Evolutionary conservation across 768 basidiomycete genomes (phyloP).

Genomic region (Pholiota conissans): DNA sequence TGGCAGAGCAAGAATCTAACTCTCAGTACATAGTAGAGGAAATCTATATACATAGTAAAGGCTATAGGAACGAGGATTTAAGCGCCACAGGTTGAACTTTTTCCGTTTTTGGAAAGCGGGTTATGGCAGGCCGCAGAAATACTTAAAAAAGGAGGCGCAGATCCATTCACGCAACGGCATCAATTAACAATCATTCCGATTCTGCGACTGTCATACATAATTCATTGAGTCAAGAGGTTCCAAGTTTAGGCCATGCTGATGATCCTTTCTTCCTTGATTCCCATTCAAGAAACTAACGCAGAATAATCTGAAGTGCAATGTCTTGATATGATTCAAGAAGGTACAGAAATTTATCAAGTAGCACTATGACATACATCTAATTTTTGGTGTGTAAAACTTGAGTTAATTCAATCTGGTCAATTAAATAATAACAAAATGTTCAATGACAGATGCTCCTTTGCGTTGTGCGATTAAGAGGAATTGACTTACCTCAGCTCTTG

Average conservation of each 20-base stretch:
- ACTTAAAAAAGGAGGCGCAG: background rate
- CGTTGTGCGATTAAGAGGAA: background rate
- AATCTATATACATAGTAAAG: background rate
- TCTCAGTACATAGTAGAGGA: no score
- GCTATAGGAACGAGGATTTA: background rate
- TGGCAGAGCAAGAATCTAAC: no score
- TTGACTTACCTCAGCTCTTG: constrained; percentile 61
- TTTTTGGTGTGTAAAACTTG: constrained; percentile 37
- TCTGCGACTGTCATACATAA: no score
- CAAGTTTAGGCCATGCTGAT: background rate
- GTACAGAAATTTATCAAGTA: no score
- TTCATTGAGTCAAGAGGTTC: background rate
- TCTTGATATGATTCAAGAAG: no score
- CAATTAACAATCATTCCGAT: no score
- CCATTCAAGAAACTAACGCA: background rate
- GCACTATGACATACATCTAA: background rate
- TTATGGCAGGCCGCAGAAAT: no score
- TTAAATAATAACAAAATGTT: background rate
- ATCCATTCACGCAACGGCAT: background rate
- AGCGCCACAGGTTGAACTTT: background rate
- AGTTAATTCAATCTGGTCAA: constrained; percentile 42
- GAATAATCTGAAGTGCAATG: no score
- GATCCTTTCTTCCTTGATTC: background rate
- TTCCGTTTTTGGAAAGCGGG: background rate
- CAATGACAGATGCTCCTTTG: background rate